A percentile compares a stretch with the other conserved stretches of the same genome.
phyloP scores from a whole-genome alignment of 805 yeast genomes.

The Sugiyamaella mastotermitis region DNA sequence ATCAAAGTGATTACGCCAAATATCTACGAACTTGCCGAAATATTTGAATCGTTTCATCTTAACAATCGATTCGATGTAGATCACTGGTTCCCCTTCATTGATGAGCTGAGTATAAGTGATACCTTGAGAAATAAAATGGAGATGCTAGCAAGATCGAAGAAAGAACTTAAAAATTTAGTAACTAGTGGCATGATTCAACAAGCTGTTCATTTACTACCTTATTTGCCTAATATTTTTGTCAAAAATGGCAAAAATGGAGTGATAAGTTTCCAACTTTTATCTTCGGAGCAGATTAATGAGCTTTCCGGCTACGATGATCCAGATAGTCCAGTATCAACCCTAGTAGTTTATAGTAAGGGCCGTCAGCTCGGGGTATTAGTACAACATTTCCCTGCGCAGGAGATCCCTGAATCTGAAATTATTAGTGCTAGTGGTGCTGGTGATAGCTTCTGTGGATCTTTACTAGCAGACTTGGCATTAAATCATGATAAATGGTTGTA shows the following conservation, averaged over 20 bases:
- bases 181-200: conserved; percentile 48
- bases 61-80: conserved; percentile 47
- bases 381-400: conserved; percentile 51
- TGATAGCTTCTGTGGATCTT: conserved; percentile 66
- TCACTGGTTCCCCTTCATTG: conserved; percentile 71
- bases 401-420: conserved; percentile 34
- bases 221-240: conserved; percentile 55
- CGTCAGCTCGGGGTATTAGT: conserved; percentile 46
- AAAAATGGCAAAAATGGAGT: conserved; percentile 68
- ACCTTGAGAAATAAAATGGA: conserved; percentile 43
- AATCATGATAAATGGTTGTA: conserved; percentile 26
- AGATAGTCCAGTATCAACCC: not conserved
- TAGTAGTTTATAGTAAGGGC: conserved; percentile 1
- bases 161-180: conserved; percentile 28
- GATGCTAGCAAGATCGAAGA: conserved; percentile 21
- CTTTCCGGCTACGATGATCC: not conserved
- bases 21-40: conserved; percentile 47
- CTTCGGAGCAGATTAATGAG: conserved; percentile 16
- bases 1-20: conserved; percentile 63
- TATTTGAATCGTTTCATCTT: conserved; percentile 45
- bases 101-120: conserved; percentile 46
- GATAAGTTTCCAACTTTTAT: conserved; percentile 35
- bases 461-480: conserved; percentile 40
- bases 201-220: conserved; percentile 69
- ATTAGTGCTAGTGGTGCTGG: conserved; percentile 85